Conservation (phyloP, 2,329 filamentous ascomycete species). For the Biscogniauxia mediterranea region DNA sequence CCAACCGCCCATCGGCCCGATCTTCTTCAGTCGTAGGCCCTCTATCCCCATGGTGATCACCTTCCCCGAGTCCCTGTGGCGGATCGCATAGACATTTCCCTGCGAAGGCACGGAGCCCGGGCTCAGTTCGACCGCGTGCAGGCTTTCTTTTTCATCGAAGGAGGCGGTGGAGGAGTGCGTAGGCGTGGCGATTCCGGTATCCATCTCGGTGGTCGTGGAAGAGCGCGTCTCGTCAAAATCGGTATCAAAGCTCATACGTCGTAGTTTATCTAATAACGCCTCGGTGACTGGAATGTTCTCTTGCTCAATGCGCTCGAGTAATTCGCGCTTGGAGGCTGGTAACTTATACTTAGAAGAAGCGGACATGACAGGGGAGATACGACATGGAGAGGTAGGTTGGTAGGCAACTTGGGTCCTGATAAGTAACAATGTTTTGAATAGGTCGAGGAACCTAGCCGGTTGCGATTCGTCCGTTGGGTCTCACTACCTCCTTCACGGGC, state of each 20-base stretch:
- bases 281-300: too few species aligned
- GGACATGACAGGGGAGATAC: too few species aligned
- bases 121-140: background rate
- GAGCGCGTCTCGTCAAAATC: too few species aligned
- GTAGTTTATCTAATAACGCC: too few species aligned
- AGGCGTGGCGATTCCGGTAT: background rate
- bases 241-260: too few species aligned
- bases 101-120: background rate
- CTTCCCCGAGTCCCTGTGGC: background rate
- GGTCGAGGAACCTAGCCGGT: too few species aligned
- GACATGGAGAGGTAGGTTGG: background rate
- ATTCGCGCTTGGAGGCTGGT: too few species aligned
- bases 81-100: background rate
- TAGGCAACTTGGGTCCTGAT: background rate
- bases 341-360: too few species aligned
- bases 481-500: background rate
- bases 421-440: background rate
- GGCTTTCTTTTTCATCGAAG: background rate
- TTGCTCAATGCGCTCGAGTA: too few species aligned
- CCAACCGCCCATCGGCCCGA: slow-evolving; percentile 17
- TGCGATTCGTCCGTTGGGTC: background rate
- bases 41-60: background rate
- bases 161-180: background rate
- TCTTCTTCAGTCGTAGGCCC: background rate
- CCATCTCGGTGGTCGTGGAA: too few species aligned